Base-by-base conservation (phyloP, 73 alveolate species). In the Paraurostyla sp. region DNA sequence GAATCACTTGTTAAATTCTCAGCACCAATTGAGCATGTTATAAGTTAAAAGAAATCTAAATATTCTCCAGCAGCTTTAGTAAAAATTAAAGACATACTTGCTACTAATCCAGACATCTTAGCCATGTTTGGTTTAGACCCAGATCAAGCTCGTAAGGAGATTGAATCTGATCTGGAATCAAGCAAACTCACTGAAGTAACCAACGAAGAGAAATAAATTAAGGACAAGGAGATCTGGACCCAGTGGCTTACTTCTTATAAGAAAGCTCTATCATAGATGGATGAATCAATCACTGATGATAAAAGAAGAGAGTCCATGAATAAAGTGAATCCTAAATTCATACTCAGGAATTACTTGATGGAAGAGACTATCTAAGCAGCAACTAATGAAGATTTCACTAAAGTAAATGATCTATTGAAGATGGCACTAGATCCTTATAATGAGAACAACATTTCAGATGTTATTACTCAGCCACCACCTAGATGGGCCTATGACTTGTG, bases 311-410 rank as follows among this genome's bases (percentile, higher is more conserved):
- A 71, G 22, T 41, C 75, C 9, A 93, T 93, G 91, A 50, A 85
- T 41, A 27, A 45, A 58, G 76, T 48, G 30, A 92, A 93, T 41
- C 93, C 96, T 6, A 84, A 81, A 80, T 57, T 85, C 51, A 68
- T 85, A 45, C 83, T 63, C 30, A 73, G 95, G 57, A 78, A 90
- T 69, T 76, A 93, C 50, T 76, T 90, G 35, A 91, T 88, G 25
- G 86, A 91, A 60, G 90, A 91, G 48, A 92, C 91, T 9, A 93
- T 93, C 43, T 85, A 88, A 42, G 76, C 89, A 25, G 96, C 81
- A 58, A 75, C 42, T 3, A 54, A 86, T 3, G 93, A 92, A 9
- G 96, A 91, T 29, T 76, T 30, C 76, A 71, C 87, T 18, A 83
- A 71, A 71, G 84, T 91, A 15, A 75, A 91, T 2, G 83, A 76